Conservation (phyloP, 352 stramenopile genomes). For the Phytophthora gonapodyides region DNA sequence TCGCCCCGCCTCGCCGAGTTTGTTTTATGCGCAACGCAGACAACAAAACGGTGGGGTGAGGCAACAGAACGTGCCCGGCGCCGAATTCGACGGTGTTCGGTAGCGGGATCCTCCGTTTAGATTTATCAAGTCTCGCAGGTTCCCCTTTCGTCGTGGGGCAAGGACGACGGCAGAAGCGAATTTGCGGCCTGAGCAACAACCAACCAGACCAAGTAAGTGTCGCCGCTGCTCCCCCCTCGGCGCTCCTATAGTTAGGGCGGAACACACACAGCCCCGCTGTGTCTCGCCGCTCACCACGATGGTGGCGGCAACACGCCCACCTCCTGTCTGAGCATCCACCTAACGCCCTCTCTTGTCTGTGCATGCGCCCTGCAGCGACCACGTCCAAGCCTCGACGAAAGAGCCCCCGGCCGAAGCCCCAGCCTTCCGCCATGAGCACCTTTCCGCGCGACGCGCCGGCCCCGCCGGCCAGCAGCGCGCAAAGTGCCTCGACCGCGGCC, state of each 20-base stretch:
- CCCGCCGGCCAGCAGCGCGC: neutral
- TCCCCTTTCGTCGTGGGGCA: neutral
- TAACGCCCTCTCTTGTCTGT: neutral
- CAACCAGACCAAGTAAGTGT: constrained; percentile 26
- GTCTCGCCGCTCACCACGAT: constrained; percentile 8
- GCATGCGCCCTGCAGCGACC: too few relatives aligned
- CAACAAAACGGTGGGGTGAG: constrained; percentile 8
- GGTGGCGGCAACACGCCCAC: neutral
- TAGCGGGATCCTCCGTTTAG: neutral
- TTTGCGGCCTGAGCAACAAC: constrained; percentile 40
- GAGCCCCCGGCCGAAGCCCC: neutral
- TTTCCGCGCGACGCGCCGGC: constrained; percentile 19
- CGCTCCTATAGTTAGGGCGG: neutral
- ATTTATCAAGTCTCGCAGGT: too few relatives aligned
- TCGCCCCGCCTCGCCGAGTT: neutral
- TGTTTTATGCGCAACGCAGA: neutral
- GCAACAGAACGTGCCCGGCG: constrained; percentile 3
- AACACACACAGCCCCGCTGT: constrained; percentile 3
- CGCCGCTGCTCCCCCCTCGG: neutral
- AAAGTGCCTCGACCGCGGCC: constrained; percentile 3
- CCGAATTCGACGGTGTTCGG: constrained; percentile 30
- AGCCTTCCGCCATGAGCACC: constrained; percentile 28
- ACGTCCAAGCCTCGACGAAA: neutral
- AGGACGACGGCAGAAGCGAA: constrained; percentile 25
- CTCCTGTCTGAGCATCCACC: neutral